Base-by-base conservation (phyloP, 345 rosid species). In the Turritis glabra region DNA sequence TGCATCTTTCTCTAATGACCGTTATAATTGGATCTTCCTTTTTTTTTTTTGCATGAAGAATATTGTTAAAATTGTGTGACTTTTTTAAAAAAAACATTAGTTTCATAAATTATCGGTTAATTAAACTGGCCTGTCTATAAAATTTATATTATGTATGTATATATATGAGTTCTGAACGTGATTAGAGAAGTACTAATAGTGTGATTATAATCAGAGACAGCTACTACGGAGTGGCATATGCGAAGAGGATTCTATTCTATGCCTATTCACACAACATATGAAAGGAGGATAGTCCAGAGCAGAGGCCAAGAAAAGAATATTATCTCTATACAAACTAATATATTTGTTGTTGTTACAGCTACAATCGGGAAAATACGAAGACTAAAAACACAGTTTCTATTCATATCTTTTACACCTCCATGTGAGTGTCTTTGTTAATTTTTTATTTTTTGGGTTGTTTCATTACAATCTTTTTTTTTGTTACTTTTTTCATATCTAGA, bases 221-320 rank as follows among this genome's bases (percentile, higher is more conserved):
- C 63, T 67, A 23, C 22, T 13, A 23, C 30, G 37, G 68, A 51
- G 64, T 75, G 69, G 74, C 69, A 68, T 51, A 60, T 60, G 35
- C 74, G 35, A 60, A 38, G 55, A 52, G 8, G 53, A 41, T 60
- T 59, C 5, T 60, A 75, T 48, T 37, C 51, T 51, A 75, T 59
- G 21, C 47, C 51, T 67, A 67, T 43, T 41, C 46, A 68, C 30
- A 67, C 55, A 29, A 21, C 26, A 19, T 6, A 60, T 12, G 27
- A n/a, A 30, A 53, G 13, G 63, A 64, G 15, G 22, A 29, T 23
- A 52, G 37, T 73, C 64, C 64, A 64, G 29, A 61, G 17, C 67
- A 60, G 19, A 37, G 21, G 46, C 41, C 3, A 64, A 33, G 51
- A 66, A 74, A 56, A 5, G 29, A 57, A 57, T 56, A 47, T 65